These are phyloP conservation scores for Salix purpurea DNA, from an alignment of 345 rosid genomes.

Conservation along the genomic window DNA sequence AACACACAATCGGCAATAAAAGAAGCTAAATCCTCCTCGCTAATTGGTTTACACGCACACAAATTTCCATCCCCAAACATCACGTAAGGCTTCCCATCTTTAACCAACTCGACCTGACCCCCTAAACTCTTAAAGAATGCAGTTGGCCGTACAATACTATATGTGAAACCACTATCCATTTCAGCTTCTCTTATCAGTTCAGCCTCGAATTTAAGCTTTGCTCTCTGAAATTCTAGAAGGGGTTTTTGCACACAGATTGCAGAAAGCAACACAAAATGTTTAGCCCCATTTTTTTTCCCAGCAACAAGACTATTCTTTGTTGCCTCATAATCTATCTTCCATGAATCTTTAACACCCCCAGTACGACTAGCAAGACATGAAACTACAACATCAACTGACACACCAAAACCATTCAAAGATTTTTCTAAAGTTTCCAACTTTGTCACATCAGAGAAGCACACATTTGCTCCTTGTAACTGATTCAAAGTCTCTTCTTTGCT, in stretches of 20 bases:
- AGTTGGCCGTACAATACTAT: slow-evolving; percentile 89
- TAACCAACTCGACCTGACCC: slow-evolving; percentile 89
- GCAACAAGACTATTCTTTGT: slow-evolving; percentile 81
- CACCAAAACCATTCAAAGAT: slow-evolving; percentile 42
- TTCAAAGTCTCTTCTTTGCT: slow-evolving; percentile 58
- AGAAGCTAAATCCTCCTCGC: slow-evolving; percentile 79
- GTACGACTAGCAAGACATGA: slow-evolving; percentile 89
- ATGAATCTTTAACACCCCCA: slow-evolving; percentile 88
- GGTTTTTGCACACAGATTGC: slow-evolving; percentile 94
- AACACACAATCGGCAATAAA: slow-evolving; percentile 74
- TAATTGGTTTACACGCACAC: slow-evolving; percentile 94
- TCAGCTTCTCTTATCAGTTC: slow-evolving; percentile 53
- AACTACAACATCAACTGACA: slow-evolving; percentile 67
- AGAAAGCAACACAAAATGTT: slow-evolving; percentile 79
- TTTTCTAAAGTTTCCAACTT: slow-evolving; percentile 44
- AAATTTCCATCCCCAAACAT: slow-evolving; percentile 94
- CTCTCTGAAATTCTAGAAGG: slow-evolving; percentile 81
- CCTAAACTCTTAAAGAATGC: slow-evolving; percentile 93
- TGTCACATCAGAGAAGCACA: slow-evolving; percentile 85
- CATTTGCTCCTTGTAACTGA: slow-evolving; percentile 59
- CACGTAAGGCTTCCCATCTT: slow-evolving; percentile 93
- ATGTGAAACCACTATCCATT: slow-evolving; percentile 44
- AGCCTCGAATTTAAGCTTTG: slow-evolving; percentile 80
- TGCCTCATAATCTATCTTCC: slow-evolving; percentile 93
- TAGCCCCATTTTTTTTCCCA: slow-evolving; percentile 68